Evolutionary conservation across 1,139 yeast genomes (phyloP), one percentile per base, ranked within the genome.

Genomic region (Candida sanyaensis): DNA sequence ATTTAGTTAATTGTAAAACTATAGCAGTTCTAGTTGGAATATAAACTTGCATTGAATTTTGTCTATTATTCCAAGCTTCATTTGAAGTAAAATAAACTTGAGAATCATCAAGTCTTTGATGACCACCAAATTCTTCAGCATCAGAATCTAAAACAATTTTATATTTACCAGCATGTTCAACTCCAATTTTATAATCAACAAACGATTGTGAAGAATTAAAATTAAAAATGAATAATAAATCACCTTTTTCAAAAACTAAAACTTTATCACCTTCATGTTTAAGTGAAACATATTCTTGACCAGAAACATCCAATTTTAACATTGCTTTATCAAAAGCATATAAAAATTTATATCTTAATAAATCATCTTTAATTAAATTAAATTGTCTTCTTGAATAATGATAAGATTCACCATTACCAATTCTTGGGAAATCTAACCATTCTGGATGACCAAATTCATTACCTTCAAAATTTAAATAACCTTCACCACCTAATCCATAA

Each of bases 361-460:
- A 69, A 29, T 85, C 80, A 64, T 93, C 97, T 50, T 87, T 85
- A 36, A 87, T 81, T 57, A 93, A 77, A 60, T 88, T 88, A 77
- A 93, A 93, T 68, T 93, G 98, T 60, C 99, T 82, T 63, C 98
- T 82, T 6, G 98, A 97, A 62, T 93, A 93, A 66, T 88, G 95
- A 69, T 88, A 93, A 21, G 96, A 86, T 65, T 91, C 92, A 34
- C 78, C 78, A 66, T 93, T 93, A 41, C 97, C 97, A 37, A 56
- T 86, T 57, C 97, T 82, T 10, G 99, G 99, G 77, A 93, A 93
- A 66, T 93, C 99, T 43, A 93, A 78, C 99, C 99, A 93, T 65
- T 93, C 99, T 2, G 99, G 99, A 61, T 93, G 99, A 12, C 99
- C 99, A 71, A 93, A 93, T 69, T 93, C 99, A 62, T 93, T 93